Conservation (phyloP, 768 basidiomycete species). For the Termitomyces titanicus region DNA sequence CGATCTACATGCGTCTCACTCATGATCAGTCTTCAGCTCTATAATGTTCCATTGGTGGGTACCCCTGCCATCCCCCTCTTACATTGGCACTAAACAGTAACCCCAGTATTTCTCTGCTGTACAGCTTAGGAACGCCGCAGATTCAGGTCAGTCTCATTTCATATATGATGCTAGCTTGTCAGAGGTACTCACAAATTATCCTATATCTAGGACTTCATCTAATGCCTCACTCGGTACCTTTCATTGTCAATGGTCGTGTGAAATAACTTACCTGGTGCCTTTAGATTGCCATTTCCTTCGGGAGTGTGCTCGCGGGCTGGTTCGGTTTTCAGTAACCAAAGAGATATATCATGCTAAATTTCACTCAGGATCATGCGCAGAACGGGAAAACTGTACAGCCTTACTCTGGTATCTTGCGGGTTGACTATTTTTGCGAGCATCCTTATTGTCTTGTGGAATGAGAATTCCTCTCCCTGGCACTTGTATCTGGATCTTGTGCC, state of each 20-base stretch:
- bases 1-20: constrained; percentile 17
- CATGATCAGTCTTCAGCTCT: constrained; percentile 44
- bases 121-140: constrained; percentile 59
- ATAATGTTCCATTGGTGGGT: constrained; percentile 79
- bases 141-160: constrained; percentile 52
- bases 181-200: constrained; percentile 8
- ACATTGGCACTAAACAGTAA: neutral
- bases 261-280: constrained; percentile 13
- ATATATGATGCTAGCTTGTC: constrained; percentile 8
- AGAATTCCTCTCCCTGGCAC: constrained; percentile 54
- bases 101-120: constrained; percentile 84
- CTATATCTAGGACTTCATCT: constrained; percentile 67
- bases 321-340: constrained; percentile 29
- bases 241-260: constrained; percentile 11
- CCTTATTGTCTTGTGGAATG: constrained; percentile 65
- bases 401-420: constrained; percentile 65
- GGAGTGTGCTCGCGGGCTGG: constrained; percentile 89
- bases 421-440: constrained; percentile 56
- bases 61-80: constrained; percentile 2
- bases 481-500: constrained; percentile 79
- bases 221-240: constrained; percentile 81
- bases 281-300: constrained; percentile 76
- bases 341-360: constrained; percentile 7
- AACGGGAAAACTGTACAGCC: constrained; percentile 80
- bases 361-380: constrained; percentile 70